Conservation (phyloP, 148 eudicot genomes). For the Talinum fruticosum region DNA sequence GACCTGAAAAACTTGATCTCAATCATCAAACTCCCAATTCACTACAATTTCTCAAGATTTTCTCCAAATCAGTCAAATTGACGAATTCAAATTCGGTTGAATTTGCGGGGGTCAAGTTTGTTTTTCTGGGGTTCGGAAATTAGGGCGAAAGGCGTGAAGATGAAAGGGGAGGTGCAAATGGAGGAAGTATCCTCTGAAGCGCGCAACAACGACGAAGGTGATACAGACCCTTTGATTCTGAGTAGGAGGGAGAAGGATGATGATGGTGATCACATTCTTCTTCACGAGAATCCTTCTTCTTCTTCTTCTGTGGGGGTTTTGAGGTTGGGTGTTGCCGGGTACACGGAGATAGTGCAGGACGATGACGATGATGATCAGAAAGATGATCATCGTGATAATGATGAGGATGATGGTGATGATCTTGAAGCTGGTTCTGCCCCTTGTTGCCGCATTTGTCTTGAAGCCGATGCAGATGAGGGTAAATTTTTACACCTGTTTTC, state of each 20-base stretch:
- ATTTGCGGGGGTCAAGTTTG: neutral
- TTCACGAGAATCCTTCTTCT: neutral
- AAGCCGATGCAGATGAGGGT: constrained; percentile 68
- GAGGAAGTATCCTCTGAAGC: constrained; percentile 35
- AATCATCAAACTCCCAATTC: neutral
- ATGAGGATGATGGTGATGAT: constrained; percentile 36
- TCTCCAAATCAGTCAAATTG: too few species aligned
- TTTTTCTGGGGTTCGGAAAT: neutral
- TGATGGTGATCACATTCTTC: constrained; percentile 13
- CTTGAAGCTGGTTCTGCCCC: constrained; percentile 55
- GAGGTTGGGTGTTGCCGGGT: neutral
- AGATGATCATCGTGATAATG: constrained; percentile 11
- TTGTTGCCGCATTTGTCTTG: constrained; percentile 83
- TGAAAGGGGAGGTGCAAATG: constrained; percentile 51
- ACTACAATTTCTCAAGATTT: neutral
- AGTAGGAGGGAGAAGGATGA: constrained; percentile 14
- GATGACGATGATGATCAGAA: constrained; percentile 20
- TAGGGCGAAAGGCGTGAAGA: constrained; percentile 11
- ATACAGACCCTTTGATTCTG: constrained; percentile 59
- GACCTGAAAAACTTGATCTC: too few species aligned
- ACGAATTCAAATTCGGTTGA: neutral
- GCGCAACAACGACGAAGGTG: constrained; percentile 2
- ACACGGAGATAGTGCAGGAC: constrained; percentile 28
- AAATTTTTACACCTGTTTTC: neutral
- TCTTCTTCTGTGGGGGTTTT: constrained; percentile 16